Conservation (phyloP, 257 asterid species). For the Solanum ahanhuiri region DNA sequence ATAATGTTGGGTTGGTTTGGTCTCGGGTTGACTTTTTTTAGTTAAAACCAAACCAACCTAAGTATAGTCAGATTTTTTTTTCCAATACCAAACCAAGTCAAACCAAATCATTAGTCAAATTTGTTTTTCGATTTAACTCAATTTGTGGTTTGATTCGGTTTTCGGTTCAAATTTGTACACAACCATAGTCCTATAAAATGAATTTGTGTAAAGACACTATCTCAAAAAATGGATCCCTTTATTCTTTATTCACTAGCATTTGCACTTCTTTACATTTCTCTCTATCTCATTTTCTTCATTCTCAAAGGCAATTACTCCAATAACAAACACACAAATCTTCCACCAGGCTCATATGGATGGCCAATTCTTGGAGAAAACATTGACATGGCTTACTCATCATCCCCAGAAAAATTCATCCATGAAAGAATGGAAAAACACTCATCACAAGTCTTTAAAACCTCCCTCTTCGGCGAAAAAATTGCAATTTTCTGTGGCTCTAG, state of each 20-base stretch:
- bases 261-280: neutral
- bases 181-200: neutral
- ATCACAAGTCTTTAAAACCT: constrained; percentile 2
- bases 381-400: neutral
- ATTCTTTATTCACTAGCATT: neutral
- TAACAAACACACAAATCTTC: neutral
- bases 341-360: constrained; percentile 12
- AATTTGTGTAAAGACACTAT: neutral
- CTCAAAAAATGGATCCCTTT: neutral
- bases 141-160: too few species aligned
- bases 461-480: constrained; percentile 5
- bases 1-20: too few species aligned
- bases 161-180: neutral
- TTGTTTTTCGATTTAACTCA: too few species aligned
- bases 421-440: constrained; percentile 11
- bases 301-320: neutral
- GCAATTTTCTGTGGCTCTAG: constrained; percentile 6
- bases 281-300: neutral
- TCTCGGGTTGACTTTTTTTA: too few species aligned
- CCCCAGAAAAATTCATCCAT: neutral
- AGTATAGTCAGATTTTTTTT: too few species aligned
- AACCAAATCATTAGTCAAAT: too few species aligned
- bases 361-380: constrained; percentile 15
- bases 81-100: too few species aligned
- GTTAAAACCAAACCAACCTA: too few species aligned